phyloP scores from a whole-genome alignment of 495 filamentous ascomycete species.

The Pyrenula massariospora region DNA sequence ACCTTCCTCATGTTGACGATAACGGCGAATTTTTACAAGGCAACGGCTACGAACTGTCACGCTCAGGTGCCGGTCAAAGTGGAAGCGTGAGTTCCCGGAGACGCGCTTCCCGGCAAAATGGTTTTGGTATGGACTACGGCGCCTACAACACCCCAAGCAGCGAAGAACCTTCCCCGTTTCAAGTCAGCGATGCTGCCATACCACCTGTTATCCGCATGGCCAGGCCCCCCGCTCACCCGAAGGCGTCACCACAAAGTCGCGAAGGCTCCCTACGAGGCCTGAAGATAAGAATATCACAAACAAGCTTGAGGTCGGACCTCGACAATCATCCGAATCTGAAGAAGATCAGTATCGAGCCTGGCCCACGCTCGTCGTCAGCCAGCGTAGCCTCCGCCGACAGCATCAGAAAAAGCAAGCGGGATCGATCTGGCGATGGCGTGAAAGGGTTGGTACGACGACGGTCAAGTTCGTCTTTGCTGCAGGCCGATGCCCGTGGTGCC shows the following conservation, averaged over 20 bases:
- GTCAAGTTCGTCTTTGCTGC: conserved; percentile 14
- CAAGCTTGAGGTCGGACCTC: conserved; percentile 34
- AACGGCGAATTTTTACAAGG: conserved; percentile 1
- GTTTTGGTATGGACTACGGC: conserved; percentile 65
- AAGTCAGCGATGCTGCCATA: conserved; percentile 63
- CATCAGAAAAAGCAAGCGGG: conserved; percentile 28
- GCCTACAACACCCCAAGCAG: conserved; percentile 26
- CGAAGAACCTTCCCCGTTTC: conserved; percentile 28
- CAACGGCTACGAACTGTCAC: neutral
- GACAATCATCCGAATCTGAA: conserved; percentile 12
- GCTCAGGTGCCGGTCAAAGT: neutral
- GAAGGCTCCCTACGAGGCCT: neutral
- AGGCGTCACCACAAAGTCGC: conserved; percentile 35
- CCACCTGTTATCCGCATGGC: conserved; percentile 78
- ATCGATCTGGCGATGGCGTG: neutral
- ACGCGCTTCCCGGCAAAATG: conserved; percentile 23
- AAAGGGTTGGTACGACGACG: conserved; percentile 50
- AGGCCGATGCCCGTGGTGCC: neutral
- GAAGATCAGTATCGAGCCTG: conserved; percentile 41
- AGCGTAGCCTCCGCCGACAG: conserved; percentile 36
- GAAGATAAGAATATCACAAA: conserved; percentile 13
- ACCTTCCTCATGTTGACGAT: conserved; percentile 32
- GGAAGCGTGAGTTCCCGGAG: conserved; percentile 4
- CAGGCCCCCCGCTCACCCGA: conserved; percentile 54
- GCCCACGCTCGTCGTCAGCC: conserved; percentile 26